These are phyloP conservation scores for Fusarium hainanense DNA, from an alignment of 2,329 filamentous ascomycete species.

Conservation along the genomic window DNA sequence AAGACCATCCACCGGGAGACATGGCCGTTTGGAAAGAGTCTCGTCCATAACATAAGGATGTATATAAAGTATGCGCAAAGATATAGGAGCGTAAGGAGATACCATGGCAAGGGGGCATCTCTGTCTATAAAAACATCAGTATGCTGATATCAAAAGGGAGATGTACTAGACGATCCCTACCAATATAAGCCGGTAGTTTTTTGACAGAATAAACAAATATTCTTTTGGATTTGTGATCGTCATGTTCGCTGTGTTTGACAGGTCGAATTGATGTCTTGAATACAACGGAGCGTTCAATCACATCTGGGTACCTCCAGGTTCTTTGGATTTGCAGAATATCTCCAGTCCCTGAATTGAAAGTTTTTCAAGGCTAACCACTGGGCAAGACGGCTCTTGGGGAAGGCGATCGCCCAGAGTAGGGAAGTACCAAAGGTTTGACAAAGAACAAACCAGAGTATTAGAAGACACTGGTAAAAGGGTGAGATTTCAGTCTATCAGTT, in stretches of 20 bases:
- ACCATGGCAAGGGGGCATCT: background rate
- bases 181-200: accelerated
- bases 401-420: background rate
- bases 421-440: no score
- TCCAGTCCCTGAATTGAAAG: background rate
- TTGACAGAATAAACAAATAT: background rate
- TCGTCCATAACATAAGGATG: accelerated
- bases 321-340: background rate
- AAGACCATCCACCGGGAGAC: background rate
- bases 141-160: background rate
- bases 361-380: background rate
- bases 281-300: background rate
- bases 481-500: background rate
- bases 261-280: background rate
- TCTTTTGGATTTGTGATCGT: background rate
- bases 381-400: accelerated
- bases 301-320: accelerated
- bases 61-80: background rate
- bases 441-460: no score
- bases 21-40: background rate
- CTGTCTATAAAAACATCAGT: background rate
- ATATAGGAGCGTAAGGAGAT: background rate
- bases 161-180: background rate
- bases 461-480: background rate
- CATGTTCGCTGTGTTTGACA: background rate